Conservation (phyloP, 129 eudicot genomes). For the Centella asiatica region DNA sequence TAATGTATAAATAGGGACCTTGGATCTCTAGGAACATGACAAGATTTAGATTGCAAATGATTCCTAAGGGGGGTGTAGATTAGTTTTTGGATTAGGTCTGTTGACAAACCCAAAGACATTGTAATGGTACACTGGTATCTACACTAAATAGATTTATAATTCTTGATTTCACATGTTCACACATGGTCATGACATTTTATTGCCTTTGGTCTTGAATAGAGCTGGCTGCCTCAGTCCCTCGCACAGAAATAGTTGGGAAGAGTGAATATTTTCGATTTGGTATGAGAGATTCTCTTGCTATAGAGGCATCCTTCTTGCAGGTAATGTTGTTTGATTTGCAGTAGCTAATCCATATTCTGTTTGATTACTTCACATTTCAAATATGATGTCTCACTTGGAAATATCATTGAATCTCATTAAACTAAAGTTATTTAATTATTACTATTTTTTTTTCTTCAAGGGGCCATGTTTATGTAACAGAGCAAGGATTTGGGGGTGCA, state of each 20-base stretch:
- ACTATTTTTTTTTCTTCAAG: no score
- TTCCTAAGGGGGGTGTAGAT: no score
- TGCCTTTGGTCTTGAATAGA: constrained; percentile 37
- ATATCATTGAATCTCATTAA: no score
- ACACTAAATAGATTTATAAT: not conserved
- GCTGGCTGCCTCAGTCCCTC: constrained; percentile 78
- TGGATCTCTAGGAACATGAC: no score
- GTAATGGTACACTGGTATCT: no score
- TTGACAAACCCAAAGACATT: no score
- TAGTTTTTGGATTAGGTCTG: no score
- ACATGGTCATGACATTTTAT: constrained; percentile 10
- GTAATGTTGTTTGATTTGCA: constrained; percentile 21
- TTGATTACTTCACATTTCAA: not conserved
- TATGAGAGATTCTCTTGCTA: constrained; percentile 97
- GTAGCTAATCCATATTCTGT: not conserved
- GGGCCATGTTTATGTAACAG: not conserved
- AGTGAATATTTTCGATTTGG: constrained; percentile 95
- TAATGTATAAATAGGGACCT: no score
- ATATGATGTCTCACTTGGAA: not conserved
- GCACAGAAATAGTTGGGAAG: constrained; percentile 74
- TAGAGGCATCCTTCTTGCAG: constrained; percentile 97
- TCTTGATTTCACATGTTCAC: not conserved
- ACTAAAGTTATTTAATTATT: no score
- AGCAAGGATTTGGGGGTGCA: not conserved
- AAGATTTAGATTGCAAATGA: no score